Conservation (phyloP, 805 yeast genomes). For the Wickerhamomyces hampshirensis region DNA sequence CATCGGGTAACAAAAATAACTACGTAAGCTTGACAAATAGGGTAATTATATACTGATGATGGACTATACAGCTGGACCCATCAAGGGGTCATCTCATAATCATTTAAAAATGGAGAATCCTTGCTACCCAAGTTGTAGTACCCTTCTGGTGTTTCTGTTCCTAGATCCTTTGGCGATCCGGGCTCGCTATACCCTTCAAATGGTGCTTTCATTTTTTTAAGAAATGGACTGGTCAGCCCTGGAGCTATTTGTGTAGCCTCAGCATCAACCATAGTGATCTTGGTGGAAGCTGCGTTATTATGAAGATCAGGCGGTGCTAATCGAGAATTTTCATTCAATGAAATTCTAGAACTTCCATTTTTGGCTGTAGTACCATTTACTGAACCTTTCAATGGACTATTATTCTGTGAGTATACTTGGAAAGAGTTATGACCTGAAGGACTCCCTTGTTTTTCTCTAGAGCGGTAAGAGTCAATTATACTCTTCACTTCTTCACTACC, state of each 20-base stretch:
- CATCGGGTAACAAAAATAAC: too few species aligned
- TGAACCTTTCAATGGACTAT: neutral
- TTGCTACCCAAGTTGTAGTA: conserved; percentile 14
- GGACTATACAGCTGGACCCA: too few species aligned
- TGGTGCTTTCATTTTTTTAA: conserved; percentile 13
- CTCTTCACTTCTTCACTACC: neutral
- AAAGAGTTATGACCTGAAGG: too few species aligned
- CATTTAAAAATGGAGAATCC: conserved; percentile 17
- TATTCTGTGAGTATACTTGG: too few species aligned
- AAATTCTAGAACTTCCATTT: neutral
- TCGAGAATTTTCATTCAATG: neutral
- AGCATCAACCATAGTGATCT: neutral
- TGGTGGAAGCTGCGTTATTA: neutral
- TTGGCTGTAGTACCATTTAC: neutral
- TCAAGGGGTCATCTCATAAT: conserved; percentile 3
- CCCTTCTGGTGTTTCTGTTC: conserved; percentile 6
- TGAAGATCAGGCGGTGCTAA: neutral
- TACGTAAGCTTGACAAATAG: too few species aligned
- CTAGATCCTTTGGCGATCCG: neutral
- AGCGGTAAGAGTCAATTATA: neutral
- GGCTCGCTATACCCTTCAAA: conserved; percentile 6
- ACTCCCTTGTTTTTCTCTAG: too few species aligned
- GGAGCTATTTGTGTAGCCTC: neutral
- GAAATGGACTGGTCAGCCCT: conserved; percentile 8
- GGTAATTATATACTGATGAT: too few species aligned